Percentiles rank a stretch among this genome's conserved stretches.
Evolutionary conservation across 169 alveolate genomes (phyloP).

Genomic region (Theileria orientalis): DNA sequence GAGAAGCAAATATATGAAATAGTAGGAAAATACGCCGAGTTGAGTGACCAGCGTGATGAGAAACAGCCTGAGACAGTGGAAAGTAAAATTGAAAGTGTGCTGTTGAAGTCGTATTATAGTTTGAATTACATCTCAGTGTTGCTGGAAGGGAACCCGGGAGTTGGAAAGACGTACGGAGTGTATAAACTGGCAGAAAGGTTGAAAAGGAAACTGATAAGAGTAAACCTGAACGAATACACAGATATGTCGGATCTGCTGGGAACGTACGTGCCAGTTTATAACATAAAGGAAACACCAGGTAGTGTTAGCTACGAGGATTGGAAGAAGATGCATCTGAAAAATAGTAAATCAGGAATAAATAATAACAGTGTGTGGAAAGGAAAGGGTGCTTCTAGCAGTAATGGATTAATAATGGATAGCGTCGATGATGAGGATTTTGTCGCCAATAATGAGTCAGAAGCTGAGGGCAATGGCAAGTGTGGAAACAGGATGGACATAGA

Average conservation of each 20-base stretch:
- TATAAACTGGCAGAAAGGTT: slow-evolving; percentile 85
- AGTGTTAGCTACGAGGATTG: slow-evolving; percentile 49
- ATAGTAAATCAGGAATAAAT: slow-evolving; percentile 11
- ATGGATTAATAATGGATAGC: no score
- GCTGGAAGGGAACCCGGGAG: slow-evolving; percentile 99
- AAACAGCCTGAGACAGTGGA: no score
- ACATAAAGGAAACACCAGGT: no score
- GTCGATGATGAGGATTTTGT: no score
- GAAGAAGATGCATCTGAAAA: background rate
- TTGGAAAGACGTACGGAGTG: slow-evolving; percentile 96
- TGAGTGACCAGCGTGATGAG: background rate
- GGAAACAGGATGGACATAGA: no score
- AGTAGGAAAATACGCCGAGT: background rate
- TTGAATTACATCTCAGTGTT: slow-evolving; percentile 62
- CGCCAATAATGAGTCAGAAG: no score
- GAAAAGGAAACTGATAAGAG: slow-evolving; percentile 85
- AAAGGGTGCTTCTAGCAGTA: no score
- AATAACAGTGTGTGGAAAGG: no score
- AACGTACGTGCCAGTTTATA: slow-evolving; percentile 87
- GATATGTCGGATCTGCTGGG: slow-evolving; percentile 92
- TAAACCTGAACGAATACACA: slow-evolving; percentile 94
- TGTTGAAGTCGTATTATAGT: no score
- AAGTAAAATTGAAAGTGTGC: no score
- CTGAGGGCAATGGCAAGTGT: no score
- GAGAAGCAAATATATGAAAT: background rate